phyloP scores from a whole-genome alignment of 176 grass and related monocot species.

The Chloris gayana region DNA sequence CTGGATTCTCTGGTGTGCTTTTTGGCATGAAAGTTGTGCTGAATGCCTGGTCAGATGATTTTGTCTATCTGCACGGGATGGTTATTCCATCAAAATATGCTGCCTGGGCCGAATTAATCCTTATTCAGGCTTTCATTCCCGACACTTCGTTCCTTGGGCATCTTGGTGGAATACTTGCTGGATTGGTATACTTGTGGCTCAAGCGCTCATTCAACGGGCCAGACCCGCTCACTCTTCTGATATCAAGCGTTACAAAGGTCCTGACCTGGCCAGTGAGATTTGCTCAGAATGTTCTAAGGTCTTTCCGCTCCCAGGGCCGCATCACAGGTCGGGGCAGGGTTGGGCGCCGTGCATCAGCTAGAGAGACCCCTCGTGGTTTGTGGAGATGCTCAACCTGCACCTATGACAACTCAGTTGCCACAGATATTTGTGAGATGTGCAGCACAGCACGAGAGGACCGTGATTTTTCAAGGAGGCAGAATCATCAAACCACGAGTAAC shows the following conservation, averaged over 20 bases:
- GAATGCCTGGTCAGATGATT: conserved; percentile 63
- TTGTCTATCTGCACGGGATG: conserved; percentile 67
- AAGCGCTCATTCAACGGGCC: conserved; percentile 51
- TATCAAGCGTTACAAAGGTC: conserved; percentile 47
- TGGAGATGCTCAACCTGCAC: conserved; percentile 92
- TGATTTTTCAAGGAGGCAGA: conserved; percentile 26
- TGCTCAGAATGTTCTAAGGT: conserved; percentile 38
- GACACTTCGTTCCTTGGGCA: conserved; percentile 80
- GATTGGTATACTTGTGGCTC: conserved; percentile 70
- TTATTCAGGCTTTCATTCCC: conserved; percentile 90
- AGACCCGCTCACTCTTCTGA: conserved; percentile 50
- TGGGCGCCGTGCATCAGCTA: conserved; percentile 34
- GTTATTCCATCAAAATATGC: conserved; percentile 79
- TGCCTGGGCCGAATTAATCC: conserved; percentile 84
- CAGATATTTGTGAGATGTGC: conserved; percentile 93
- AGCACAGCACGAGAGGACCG: conserved; percentile 39
- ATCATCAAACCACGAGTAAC: conserved; percentile 14
- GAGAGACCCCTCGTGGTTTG: conserved; percentile 8
- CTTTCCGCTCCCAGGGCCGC: conserved; percentile 7
- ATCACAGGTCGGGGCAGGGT: conserved; percentile 50
- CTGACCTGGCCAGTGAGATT: conserved; percentile 83
- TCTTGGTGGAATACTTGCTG: conserved; percentile 84
- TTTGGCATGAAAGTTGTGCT: conserved; percentile 94
- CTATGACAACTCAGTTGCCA: conserved; percentile 63
- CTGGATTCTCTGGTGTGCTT: conserved; percentile 91